Evolutionary conservation across 2,329 filamentous ascomycete species (phyloP).

Genomic region (Cladophialophora exuberans): DNA sequence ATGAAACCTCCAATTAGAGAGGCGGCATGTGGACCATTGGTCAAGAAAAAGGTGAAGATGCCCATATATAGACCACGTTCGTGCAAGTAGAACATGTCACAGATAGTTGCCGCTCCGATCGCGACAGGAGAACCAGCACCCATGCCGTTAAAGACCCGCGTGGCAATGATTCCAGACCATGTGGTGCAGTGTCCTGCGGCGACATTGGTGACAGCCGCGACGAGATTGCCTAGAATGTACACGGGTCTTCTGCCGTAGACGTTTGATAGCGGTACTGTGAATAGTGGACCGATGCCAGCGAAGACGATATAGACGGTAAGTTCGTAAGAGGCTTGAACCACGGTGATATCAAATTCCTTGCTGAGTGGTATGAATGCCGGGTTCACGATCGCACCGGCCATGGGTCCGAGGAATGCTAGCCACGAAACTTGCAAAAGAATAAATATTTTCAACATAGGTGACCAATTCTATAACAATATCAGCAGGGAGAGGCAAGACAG

Average conservation of each 20-base stretch:
- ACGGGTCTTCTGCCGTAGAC: constrained; percentile 30
- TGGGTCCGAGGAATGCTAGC: constrained; percentile 39
- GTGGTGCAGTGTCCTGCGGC: constrained; percentile 27
- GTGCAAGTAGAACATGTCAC: constrained; percentile 62
- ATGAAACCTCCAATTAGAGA: constrained; percentile 32
- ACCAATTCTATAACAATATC: constrained; percentile 35
- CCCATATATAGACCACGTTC: constrained; percentile 29
- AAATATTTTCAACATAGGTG: constrained; percentile 25
- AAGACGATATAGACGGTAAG: constrained; percentile 42
- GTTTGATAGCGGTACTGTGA: constrained; percentile 25
- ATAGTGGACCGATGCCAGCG: constrained; percentile 39
- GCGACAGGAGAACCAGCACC: constrained; percentile 39
- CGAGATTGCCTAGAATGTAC: constrained; percentile 26
- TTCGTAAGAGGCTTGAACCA: constrained; percentile 39
- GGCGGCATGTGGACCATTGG: constrained; percentile 35
- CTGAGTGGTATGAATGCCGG: constrained; percentile 39
- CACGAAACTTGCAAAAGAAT: constrained; percentile 38
- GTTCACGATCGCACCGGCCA: constrained; percentile 38
- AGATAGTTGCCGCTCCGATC: constrained; percentile 65
- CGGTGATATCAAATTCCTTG: constrained; percentile 37
- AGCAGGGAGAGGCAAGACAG: background rate
- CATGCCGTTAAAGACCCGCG: constrained; percentile 26
- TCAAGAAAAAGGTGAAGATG: constrained; percentile 30
- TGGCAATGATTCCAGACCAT: constrained; percentile 27
- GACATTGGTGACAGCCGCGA: constrained; percentile 26